Base-by-base conservation (phyloP, 2,329 filamentous ascomycete genomes). In the Penicillium concentricum region DNA sequence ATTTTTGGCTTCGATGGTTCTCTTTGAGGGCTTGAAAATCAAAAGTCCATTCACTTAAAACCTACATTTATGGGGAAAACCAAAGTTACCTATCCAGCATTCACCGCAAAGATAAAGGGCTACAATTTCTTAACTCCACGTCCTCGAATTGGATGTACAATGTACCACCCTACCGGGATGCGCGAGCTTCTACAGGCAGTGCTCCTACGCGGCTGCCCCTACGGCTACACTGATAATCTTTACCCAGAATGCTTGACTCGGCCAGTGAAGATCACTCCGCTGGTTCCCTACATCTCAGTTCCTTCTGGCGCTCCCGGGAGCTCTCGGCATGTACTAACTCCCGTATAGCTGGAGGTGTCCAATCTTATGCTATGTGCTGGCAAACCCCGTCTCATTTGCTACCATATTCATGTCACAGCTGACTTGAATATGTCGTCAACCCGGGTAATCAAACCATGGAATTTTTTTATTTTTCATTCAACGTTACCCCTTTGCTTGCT, bases 251-350 rank as follows among this genome's bases (percentile, higher is more conserved):
- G 49, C 54, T 58, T 54, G 47, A 47, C 28, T 51, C 26, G n/a
- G 42, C 47, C 53, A 55, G 32, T 54, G 55, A 61, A 43, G 54
- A 61, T 59, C 51, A 28, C 37, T 58, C 52, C 44, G 44, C 49
- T 57, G 38, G 35, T 49, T 47, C 46, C 42, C 56, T 44, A 15
- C 10, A 18, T 44, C 26, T 41, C 26, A 20, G 35, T 34, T 42
- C 8, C 13, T 22, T 42, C 37, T 35, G 4, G 10, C 9, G 22
- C 30, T 54, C 20, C 13, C 5, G 2, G 20, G 20, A n/a, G 22
- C 28, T 41, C 20, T 54, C 37, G 9, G 22, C 22, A 37, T 50
- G 30, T 26, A 30, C 44, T 54, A 1, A 41, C 35, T 41, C 22
- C 13, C 9, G 20, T 16, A 10, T 30, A 13, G 24, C 32, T 18